phyloP scores from a whole-genome alignment of 176 grass and related monocot genomes.

The Eragrostis curvula region DNA sequence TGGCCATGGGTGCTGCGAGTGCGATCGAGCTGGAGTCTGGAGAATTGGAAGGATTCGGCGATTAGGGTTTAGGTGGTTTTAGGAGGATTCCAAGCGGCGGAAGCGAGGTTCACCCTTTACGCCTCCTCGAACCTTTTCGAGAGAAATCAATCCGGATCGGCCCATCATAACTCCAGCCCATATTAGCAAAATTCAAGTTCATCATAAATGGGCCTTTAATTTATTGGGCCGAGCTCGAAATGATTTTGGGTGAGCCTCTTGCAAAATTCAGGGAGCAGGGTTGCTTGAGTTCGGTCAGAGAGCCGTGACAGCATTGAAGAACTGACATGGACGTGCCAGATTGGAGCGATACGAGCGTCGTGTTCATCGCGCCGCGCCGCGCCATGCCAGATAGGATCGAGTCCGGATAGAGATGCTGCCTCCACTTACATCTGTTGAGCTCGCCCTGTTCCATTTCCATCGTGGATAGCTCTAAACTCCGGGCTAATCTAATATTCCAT shows the following conservation, averaged over 20 bases:
- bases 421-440: neutral
- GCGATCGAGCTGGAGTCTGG: slow-evolving; percentile 6
- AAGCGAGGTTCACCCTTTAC: neutral
- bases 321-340: too few species aligned
- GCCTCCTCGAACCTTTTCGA: neutral
- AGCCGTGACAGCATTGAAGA: neutral
- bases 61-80: slow-evolving; percentile 59
- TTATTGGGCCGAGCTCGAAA: neutral
- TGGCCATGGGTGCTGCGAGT: slow-evolving; percentile 42
- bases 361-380: too few species aligned
- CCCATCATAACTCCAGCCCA: neutral
- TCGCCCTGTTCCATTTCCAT: too few species aligned
- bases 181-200: neutral
- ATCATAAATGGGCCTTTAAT: neutral
- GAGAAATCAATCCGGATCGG: neutral
- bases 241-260: neutral
- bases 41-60: neutral
- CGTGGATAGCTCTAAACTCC: neutral
- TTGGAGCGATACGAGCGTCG: too few species aligned
- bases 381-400: neutral
- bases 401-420: neutral
- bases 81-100: neutral
- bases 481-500: neutral
- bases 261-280: neutral
- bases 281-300: neutral